Percentiles rank a stretch among this genome's conserved stretches.
Evolutionary conservation across 768 basidiomycete species (phyloP).

Genomic region (Suillus tomentosus): DNA sequence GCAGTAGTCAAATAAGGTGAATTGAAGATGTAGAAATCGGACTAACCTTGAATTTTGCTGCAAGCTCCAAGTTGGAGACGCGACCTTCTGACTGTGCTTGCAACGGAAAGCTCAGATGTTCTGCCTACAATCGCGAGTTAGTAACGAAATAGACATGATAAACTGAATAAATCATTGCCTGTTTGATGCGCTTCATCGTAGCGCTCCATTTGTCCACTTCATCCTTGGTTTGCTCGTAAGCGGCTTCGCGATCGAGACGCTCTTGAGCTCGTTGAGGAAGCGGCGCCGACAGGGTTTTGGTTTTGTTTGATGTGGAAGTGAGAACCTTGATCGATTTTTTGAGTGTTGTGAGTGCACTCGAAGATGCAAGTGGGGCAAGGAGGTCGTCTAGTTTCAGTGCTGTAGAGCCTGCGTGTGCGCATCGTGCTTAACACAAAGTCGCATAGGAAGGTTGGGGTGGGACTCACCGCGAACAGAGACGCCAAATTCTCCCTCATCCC

Average conservation of each 20-base stretch:
- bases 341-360: conserved; percentile 60
- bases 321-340: conserved; percentile 72
- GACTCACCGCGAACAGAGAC: conserved; percentile 48
- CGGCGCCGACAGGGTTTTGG: conserved; percentile 73
- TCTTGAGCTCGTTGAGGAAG: conserved; percentile 87
- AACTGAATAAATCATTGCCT: conserved; percentile 45
- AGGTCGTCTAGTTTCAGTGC: conserved; percentile 74
- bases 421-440: background rate
- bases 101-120: conserved; percentile 84
- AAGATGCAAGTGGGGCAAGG: conserved; percentile 68
- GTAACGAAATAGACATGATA: background rate
- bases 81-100: conserved; percentile 60
- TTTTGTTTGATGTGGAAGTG: conserved; percentile 53
- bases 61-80: conserved; percentile 72
- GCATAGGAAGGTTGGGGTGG: conserved; percentile 6
- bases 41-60: conserved; percentile 81
- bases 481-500: conserved; percentile 81
- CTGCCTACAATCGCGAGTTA: conserved; percentile 53
- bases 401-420: conserved; percentile 38
- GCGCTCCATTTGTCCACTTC: conserved; percentile 94
- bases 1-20: conserved; percentile 7
- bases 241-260: conserved; percentile 88
- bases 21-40: background rate
- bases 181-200: conserved; percentile 89
- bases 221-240: conserved; percentile 89